Conservation (phyloP, 495 filamentous ascomycete genomes). For the Saxophila tyrrhenica region DNA sequence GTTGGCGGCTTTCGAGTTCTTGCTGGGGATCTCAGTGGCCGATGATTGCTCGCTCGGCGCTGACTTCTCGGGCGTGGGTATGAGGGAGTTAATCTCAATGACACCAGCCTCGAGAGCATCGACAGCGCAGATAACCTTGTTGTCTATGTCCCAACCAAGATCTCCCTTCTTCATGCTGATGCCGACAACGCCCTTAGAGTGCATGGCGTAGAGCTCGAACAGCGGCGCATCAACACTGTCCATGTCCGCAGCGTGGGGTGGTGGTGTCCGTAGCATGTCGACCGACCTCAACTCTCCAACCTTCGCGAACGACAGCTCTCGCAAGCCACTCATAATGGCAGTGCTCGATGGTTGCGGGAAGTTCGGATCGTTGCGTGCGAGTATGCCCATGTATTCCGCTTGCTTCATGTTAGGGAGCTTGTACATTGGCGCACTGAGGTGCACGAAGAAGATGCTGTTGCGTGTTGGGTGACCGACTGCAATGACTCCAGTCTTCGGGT, state of each 20-base stretch:
- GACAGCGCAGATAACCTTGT: constrained; percentile 63
- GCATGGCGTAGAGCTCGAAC: constrained; percentile 95
- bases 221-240: constrained; percentile 50
- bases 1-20: constrained; percentile 30
- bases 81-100: constrained; percentile 43
- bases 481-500: constrained; percentile 79
- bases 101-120: constrained; percentile 60
- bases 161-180: constrained; percentile 74
- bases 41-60: constrained; percentile 32
- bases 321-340: constrained; percentile 87
- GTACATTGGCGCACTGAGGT: constrained; percentile 86
- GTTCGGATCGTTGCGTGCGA: constrained; percentile 57
- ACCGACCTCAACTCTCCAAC: constrained; percentile 84
- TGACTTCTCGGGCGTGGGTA: constrained; percentile 14
- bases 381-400: constrained; percentile 67
- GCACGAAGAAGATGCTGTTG: constrained; percentile 94
- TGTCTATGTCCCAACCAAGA: constrained; percentile 78
- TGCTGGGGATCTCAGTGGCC: constrained; percentile 30
- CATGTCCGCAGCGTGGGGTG: constrained; percentile 36
- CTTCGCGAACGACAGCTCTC: constrained; percentile 82
- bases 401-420: constrained; percentile 68
- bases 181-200: constrained; percentile 87
- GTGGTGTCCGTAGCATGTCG: constrained; percentile 61
- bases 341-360: constrained; percentile 82
- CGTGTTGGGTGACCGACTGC: constrained; percentile 91